Base-by-base conservation (phyloP, 108 stramenopile species). In the Aureococcus anophagefferens region DNA sequence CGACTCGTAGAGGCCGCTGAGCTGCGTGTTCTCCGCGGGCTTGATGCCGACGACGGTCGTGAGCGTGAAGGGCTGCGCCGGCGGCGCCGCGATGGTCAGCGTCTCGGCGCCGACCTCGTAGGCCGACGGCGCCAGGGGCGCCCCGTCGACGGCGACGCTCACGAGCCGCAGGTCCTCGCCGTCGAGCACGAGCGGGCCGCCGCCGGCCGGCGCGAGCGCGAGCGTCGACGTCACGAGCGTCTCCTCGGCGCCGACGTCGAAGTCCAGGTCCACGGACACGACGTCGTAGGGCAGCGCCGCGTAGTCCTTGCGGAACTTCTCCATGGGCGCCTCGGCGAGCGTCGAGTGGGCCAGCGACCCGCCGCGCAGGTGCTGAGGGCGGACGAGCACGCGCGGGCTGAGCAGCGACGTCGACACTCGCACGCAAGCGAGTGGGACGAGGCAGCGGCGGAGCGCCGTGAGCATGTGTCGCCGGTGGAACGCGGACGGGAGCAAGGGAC, bases 11-110 rank as follows among this genome's bases (percentile, higher is more conserved):
- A 99, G 78, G 46, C 98, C 98, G 29, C 76, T 74, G 15, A 97
- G 76, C 76, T 90, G 88, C 5, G 94, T 94, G 79, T 96, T 96
- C 28, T 91, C 85, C 72, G 89, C 93, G 0, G 97, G 97, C 0
- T 80, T 70, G 68, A 92, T 81, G 33, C 83, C 77, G 0, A 91
- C 92, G 11, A 71, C 76, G 4, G 90, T 95, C n/a, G 64, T 74
- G 13, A 93, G 62, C 0, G 62, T 74, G 51, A 62, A 35, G 13
- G 70, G 36, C 7, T 16, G 1, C 0, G 69, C 21, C 0, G 30
- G 30, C 11, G 69, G 37, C 30, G 66, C 15, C 14, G 72, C 68
- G 15, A 92, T 30, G 17, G 75, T 83, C 70, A 91, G 72, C 29
- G 78, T 71, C 25, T 86, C 88, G 0, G 86, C 83, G 5, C 64